A percentile compares a stretch with the other conserved stretches of the same genome.
Conservation (phyloP, 345 rosid genomes). For the Brassica juncea region DNA sequence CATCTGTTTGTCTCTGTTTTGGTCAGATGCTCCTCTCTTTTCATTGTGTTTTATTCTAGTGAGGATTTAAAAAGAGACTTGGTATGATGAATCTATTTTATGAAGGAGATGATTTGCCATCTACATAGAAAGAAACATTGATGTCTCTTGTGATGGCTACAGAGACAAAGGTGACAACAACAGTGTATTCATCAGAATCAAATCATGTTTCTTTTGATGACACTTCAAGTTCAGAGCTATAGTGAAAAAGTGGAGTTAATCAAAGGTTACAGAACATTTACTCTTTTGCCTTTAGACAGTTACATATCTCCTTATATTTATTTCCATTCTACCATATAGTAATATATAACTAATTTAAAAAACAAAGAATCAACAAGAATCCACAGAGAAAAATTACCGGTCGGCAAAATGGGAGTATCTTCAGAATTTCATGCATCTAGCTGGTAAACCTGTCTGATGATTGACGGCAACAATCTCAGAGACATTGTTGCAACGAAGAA, state of each 20-base stretch:
- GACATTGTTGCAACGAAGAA: conserved; percentile 68
- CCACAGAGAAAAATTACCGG: conserved; percentile 27
- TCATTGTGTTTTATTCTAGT: conserved; percentile 12
- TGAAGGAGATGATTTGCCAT: not conserved
- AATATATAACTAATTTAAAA: conserved; percentile 26
- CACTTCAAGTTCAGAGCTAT: not conserved
- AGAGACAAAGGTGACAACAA: not conserved
- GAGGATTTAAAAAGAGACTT: not conserved
- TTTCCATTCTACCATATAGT: not conserved
- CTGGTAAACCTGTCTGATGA: conserved; percentile 80
- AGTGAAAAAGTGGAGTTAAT: conserved; percentile 3
- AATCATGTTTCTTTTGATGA: not conserved
- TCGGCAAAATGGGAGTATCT: not conserved
- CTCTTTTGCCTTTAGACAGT: conserved; percentile 17
- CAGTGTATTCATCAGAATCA: not conserved
- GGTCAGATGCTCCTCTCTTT: conserved; percentile 14
- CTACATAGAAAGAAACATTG: not conserved
- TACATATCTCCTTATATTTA: not conserved
- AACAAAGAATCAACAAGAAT: conserved; percentile 37
- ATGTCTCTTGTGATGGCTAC: not conserved
- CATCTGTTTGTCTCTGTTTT: conserved; percentile 21
- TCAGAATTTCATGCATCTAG: conserved; percentile 67
- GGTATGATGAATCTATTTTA: not conserved
- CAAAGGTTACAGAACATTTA: conserved; percentile 8
- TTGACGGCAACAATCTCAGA: conserved; percentile 77